Conservation (phyloP, 2,329 filamentous ascomycete genomes). For the Emergomyces orientalis region DNA sequence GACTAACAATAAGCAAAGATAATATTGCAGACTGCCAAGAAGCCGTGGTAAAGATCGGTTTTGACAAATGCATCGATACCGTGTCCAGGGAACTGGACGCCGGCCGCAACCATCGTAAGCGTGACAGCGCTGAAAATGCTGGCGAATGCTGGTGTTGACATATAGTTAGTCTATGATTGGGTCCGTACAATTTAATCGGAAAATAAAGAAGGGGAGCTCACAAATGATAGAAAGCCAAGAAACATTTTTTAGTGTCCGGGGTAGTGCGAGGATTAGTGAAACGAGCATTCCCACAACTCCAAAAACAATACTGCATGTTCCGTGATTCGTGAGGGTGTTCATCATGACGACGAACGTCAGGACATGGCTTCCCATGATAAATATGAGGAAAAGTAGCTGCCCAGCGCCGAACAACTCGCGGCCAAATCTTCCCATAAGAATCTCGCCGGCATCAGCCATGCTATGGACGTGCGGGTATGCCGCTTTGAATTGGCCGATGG, state of each 20-base stretch:
- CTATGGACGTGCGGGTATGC: constrained; percentile 51
- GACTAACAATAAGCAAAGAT: constrained; percentile 56
- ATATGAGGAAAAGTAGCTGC: constrained; percentile 56
- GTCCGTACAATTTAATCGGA: neutral
- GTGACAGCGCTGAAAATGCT: constrained; percentile 56
- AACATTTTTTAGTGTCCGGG: constrained; percentile 54
- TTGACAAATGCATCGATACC: constrained; percentile 31
- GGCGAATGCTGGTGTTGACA: constrained; percentile 42
- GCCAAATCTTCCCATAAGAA: constrained; percentile 52
- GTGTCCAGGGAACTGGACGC: constrained; percentile 39
- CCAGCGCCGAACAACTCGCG: constrained; percentile 54
- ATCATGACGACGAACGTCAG: constrained; percentile 62
- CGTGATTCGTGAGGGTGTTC: constrained; percentile 53
- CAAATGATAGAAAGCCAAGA: constrained; percentile 54
- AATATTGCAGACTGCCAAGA: constrained; percentile 58
- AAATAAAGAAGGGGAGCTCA: constrained; percentile 19
- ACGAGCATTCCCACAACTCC: constrained; percentile 50
- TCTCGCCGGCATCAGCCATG: constrained; percentile 58
- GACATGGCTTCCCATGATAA: constrained; percentile 63
- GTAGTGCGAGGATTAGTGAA: constrained; percentile 51
- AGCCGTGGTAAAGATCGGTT: constrained; percentile 45
- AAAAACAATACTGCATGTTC: constrained; percentile 56
- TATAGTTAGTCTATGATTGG: constrained; percentile 8
- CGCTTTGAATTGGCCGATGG: constrained; percentile 52
- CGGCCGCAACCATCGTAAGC: constrained; percentile 58